A percentile compares a stretch with the other conserved stretches of the same genome.
phyloP scores from a whole-genome alignment of 2,329 filamentous ascomycete genomes.

The Colletotrichum lini region DNA sequence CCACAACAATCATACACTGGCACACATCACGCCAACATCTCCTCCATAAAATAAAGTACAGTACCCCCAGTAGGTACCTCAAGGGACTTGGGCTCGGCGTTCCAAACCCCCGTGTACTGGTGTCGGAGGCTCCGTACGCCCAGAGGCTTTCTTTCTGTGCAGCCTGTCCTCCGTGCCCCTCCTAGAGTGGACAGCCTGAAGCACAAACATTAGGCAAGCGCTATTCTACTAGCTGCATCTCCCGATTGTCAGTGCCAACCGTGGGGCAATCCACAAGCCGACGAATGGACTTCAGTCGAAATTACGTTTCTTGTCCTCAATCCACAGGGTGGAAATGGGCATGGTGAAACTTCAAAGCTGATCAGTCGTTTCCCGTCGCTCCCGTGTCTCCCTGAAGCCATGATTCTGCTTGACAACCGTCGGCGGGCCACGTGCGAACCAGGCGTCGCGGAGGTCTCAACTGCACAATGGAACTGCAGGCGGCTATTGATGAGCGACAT shows the following conservation, averaged over 20 bases:
- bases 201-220: slow-evolving; percentile 33
- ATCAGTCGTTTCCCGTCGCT: slow-evolving; percentile 22
- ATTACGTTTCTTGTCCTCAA: slow-evolving; percentile 11
- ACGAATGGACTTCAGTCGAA: slow-evolving; percentile 24
- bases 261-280: slow-evolving; percentile 36
- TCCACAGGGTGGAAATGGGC: slow-evolving; percentile 1
- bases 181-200: slow-evolving; percentile 27
- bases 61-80: not conserved
- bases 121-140: slow-evolving; percentile 5
- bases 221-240: slow-evolving; percentile 34
- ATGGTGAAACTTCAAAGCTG: slow-evolving; percentile 37
- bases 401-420: not conserved
- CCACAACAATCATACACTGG: not conserved
- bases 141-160: slow-evolving; percentile 6
- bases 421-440: slow-evolving; percentile 17
- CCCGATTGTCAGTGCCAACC: slow-evolving; percentile 35
- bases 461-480: slow-evolving; percentile 11
- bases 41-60: not conserved
- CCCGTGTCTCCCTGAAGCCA: slow-evolving; percentile 13
- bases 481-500: slow-evolving; percentile 2
- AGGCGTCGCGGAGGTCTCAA: slow-evolving; percentile 19
- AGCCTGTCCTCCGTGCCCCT: not conserved
- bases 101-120: not conserved
- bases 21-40: not conserved
- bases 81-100: slow-evolving; percentile 4